Evolutionary conservation across 2,329 filamentous ascomycete genomes (phyloP).

Genomic region (Trichophaea hybrida): DNA sequence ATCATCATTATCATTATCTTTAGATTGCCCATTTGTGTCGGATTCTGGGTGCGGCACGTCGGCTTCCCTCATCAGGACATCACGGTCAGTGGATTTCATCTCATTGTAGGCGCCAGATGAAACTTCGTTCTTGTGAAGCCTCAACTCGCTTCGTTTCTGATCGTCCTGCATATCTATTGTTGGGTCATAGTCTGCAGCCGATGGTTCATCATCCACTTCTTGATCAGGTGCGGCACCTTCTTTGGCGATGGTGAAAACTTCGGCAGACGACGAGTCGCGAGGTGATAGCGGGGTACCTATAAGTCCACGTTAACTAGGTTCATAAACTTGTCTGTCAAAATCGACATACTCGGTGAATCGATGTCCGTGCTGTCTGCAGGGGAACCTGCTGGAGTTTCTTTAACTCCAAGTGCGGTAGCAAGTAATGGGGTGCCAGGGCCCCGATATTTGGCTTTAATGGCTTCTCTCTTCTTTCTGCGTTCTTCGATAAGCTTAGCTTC

Average conservation of each 20-base stretch:
- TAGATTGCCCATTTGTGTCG: constrained; percentile 32
- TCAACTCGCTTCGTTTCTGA: constrained; percentile 52
- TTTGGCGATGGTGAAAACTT: constrained; percentile 46
- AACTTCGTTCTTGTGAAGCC: constrained; percentile 44
- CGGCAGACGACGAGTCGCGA: constrained; percentile 42
- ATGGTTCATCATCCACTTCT: constrained; percentile 50
- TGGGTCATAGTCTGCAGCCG: constrained; percentile 87
- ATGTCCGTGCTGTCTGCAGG: constrained; percentile 37
- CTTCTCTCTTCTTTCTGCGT: constrained; percentile 68
- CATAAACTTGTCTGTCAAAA: background rate
- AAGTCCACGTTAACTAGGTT: background rate
- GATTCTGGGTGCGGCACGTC: constrained; percentile 26
- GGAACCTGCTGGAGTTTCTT: constrained; percentile 30
- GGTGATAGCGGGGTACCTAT: constrained; percentile 25
- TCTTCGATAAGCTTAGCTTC: constrained; percentile 74
- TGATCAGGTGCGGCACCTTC: constrained; percentile 32
- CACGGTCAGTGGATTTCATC: constrained; percentile 40
- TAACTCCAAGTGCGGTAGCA: constrained; percentile 52
- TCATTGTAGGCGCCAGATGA: constrained; percentile 45
- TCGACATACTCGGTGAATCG: constrained; percentile 17
- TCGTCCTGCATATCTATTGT: constrained; percentile 81
- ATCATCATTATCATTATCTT: constrained; percentile 50
- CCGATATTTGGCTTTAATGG: constrained; percentile 69
- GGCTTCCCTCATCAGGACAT: constrained; percentile 36
- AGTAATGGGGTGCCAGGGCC: constrained; percentile 55